Evolutionary conservation across 169 alveolate genomes (phyloP), one percentile per base, ranked within the genome.

Genomic region (Plasmodium berghei): DNA sequence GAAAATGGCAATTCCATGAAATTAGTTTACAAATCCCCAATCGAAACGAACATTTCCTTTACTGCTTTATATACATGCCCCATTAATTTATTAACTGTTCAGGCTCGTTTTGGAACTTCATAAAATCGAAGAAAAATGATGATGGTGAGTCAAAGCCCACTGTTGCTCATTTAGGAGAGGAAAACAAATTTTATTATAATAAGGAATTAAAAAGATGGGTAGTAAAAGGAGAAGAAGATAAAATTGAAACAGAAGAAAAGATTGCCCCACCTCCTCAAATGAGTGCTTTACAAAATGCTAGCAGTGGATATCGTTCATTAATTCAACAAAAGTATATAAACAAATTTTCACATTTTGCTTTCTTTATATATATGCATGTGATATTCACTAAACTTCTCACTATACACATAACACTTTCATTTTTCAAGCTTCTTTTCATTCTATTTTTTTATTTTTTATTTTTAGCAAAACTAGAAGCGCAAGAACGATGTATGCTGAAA

Each of bases 191-290:
- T 54, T 95, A 95, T 73, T 95, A 93, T 92, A 95, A 95, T 70
- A 94, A 95, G 71, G 96, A 95, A 46, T 88, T 95, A 40, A 93
- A 93, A 69, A 72, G 96, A 54, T 95, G 97, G 97, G 96, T 95
- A 14, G 94, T 95, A n/a, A 91, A 94, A 34, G 97, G 97, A 58
- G 97, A 95, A 55, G 97, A 95, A 69, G 95, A 92, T 24, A 87
- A 92, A 80, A 92, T 92, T 26, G 88, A 87, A 28, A 71, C 22
- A 52, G 91, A 73, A 18, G 85, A 59, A 42, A 67, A 77, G 40
- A 28, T 69, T 24, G 52, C 69, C 0, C 86, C 90, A 6, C 90
- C 90, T 24, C 90, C 90, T 26, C 67, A 83, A 69, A 83, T 83
- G 90, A 83, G 67, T 16, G 46, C 45, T 55, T 55, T 67, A n/a